Base-by-base conservation (phyloP, 129 eudicot genomes). In the Ambrosia trifida region DNA sequence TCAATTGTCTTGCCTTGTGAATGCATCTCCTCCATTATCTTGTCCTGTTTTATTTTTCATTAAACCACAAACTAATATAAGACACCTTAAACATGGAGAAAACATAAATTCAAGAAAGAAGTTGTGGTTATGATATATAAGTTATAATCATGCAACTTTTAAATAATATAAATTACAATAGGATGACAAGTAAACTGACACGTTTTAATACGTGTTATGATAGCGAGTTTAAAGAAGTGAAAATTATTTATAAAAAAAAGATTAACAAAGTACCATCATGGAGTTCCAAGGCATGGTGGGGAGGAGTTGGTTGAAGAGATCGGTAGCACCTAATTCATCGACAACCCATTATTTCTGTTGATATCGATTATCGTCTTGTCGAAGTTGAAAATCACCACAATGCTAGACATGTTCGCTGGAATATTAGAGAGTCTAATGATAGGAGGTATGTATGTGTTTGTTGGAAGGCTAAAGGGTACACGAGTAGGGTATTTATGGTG, bases 261-360 rank as follows among this genome's bases (percentile, higher is more conserved):
- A 57, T 35, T 4, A n/a, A 51, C 3, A 50, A 7, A 19, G 13
- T 69, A 77, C 98, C 98, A 92, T 92, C 40, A 87, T 72, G 35
- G 89, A 31, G 43, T 92, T 92, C 96, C 96, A 92, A 2, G 91
- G 96, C 95, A 85, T 82, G 79, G 90, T 86, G 0, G 90, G 82
- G 28, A 82, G 85, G 33, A 91, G 88, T 28, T 85, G 77, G 32
- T 68, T 74, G 79, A 68, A 79, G 13, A 79, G 33, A 13, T 79
- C 83, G 3, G 76, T 74, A 3, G 68, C 83, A 13, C 79, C 79
- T 44, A 79, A 43, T 40, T 84, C 93, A 56, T 86, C 97, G 3
- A 88, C 81, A 3, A 91, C 86, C 90, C 90, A 91, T 91, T 91
- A 66, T 91, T 96, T 68, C 95, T 91, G 11, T 91, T 96, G 3